Conservation (phyloP, 495 filamentous ascomycete genomes). For the Venustampulla echinocandica region DNA sequence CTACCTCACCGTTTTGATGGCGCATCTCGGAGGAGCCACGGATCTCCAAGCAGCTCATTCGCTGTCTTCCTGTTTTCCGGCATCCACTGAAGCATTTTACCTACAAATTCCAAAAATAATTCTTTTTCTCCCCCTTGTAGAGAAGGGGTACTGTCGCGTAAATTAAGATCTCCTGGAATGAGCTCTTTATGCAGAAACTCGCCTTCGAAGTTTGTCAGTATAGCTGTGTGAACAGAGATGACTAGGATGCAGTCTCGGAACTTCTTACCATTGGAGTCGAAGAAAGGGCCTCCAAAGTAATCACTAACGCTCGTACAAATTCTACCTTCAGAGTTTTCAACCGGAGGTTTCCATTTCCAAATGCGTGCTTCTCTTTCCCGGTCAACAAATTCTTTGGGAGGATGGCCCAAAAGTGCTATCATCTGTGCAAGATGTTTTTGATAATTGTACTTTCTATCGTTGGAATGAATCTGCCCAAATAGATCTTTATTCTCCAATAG, state of each 20-base stretch:
- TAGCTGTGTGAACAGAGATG: no score
- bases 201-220: no score
- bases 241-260: neutral
- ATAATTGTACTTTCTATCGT: constrained; percentile 22
- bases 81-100: constrained; percentile 41
- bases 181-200: constrained; percentile 8
- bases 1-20: no score
- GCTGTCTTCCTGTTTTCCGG: constrained; percentile 39
- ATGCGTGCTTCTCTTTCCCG: constrained; percentile 8
- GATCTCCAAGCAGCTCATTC: constrained; percentile 33
- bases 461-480: constrained; percentile 23
- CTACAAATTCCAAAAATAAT: constrained; percentile 35
- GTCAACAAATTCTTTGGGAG: constrained; percentile 4
- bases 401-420: constrained; percentile 4
- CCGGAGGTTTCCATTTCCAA: constrained; percentile 7
- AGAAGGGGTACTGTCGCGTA: constrained; percentile 11
- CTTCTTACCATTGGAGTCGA: no score
- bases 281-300: no score
- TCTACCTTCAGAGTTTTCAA: constrained; percentile 7
- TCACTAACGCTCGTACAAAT: no score
- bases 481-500: constrained; percentile 26
- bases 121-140: constrained; percentile 32
- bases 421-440: constrained; percentile 5
- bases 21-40: no score
- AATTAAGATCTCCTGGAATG: constrained; percentile 9